Conservation (phyloP, 2,329 filamentous ascomycete genomes). For the Penicillium thymicola region DNA sequence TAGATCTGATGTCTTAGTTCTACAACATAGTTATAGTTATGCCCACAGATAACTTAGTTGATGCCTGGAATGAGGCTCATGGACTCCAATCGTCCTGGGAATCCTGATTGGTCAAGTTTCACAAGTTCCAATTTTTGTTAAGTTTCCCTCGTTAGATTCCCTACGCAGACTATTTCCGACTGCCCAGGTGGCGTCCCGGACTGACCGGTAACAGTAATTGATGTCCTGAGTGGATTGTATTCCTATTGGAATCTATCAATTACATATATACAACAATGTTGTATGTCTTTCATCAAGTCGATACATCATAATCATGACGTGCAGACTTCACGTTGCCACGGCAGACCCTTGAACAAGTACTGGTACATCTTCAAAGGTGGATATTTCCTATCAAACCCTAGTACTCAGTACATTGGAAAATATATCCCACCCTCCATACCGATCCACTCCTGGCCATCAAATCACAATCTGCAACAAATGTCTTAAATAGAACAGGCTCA, state of each 20-base stretch:
- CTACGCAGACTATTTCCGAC: conserved; percentile 1
- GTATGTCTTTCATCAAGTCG: not conserved
- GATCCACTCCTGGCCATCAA: not conserved
- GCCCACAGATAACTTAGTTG: not conserved
- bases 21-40: no score
- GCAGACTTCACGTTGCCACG: conserved; percentile 13
- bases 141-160: not conserved
- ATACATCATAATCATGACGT: conserved; percentile 14
- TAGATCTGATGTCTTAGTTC: not conserved
- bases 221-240: not conserved
- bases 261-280: not conserved
- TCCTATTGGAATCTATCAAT: not conserved
- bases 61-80: not conserved
- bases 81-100: not conserved
- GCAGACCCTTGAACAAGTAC: not conserved
- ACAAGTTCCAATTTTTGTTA: not conserved
- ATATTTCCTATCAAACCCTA: not conserved
- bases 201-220: not conserved
- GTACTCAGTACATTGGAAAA: conserved; percentile 6
- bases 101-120: not conserved
- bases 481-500: conserved; percentile 8
- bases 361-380: not conserved
- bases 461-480: not conserved
- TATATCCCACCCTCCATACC: not conserved
- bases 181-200: not conserved